Base-by-base conservation (phyloP, 2,329 filamentous ascomycete genomes). In the Neopestalotiopsis clavispora region DNA sequence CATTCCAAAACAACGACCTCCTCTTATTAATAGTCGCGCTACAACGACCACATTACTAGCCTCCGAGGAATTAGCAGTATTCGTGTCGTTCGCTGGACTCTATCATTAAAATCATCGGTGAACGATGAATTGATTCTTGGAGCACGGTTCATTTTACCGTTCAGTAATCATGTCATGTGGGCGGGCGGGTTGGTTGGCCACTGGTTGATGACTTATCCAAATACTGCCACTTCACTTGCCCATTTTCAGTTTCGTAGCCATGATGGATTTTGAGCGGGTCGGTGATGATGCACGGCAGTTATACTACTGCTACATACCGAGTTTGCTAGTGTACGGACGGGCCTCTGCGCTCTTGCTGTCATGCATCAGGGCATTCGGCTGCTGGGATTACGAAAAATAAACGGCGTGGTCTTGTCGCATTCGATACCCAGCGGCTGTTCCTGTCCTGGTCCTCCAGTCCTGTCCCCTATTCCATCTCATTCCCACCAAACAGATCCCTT, bases 121-220 rank as follows among this genome's bases (percentile, higher is more conserved):
- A 52, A 38, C 6, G 23, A 28, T 28, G 45, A 23, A 52, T 52
- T 20, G 10, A 9, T 17, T 52, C 17, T 23, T 10, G 17, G 14
- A 49, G 45, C 45, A 52, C 45, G 45, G 45, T 52, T 59, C 57
- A 59, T 59, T 59, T 34, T 38, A n/a, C 23, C 23, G 57, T 34
- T 59, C 57, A 30, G 57, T 59, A 59, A 59, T 59, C 57, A 59
- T 30, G 57, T 59, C 57, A 34, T n/a, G 57, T 23, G 57, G 23
- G 57, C 23, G 57, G 28, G 20, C 45, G 17, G 45, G 45, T 17
- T 9, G 34, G 34, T 10, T 38, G 34, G 34, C 34, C 34, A 38
- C 34, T 38, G 34, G 34, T 23, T 49, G n/a, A 52, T 52, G 45
- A 52, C 45, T 52, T 52, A 23, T 52, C 4, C 14, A 52, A 52